Evolutionary conservation across 495 filamentous ascomycete species (phyloP), one percentile per base, ranked within the genome.

Genomic region (Neurospora sp.): DNA sequence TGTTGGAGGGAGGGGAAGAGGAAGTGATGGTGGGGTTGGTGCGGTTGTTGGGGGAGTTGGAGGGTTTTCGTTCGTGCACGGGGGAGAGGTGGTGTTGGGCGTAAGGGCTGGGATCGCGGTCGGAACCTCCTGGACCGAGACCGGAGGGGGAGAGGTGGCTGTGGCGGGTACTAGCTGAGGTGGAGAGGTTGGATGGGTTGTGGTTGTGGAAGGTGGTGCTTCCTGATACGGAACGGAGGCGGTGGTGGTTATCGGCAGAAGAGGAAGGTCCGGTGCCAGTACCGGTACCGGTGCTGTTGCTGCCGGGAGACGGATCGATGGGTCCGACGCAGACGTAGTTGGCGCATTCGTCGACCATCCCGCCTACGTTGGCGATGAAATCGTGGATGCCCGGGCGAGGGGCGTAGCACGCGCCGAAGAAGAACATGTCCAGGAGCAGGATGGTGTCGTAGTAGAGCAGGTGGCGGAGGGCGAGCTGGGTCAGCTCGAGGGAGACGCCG

Each of bases 401-500:
- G 0, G 94, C 94, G 78, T 98, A 99, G 74, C 96, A 94, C 71
- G 92, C 92, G 37, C 89, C 86, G 82, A 98, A 98, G 77, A 93
- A 92, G 84, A 98, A 98, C 78, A 97, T 90, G 80, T 98, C 96
- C 10, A 98, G 88, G 54, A 98, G 86, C 41, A 96, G 85, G 39
- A 95, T 84, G 78, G 93, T 96, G 78, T 92, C 91, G 80, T 98
- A 98, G 86, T 95, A 96, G 38, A 97, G 85, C 5, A 99, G 86
- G 76, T 98, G 94, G 72, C 92, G 87, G 71, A 98, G 89, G 41
- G 93, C 93, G 72, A 93, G 93, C 76, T 92, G 91, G 23, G 93
- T 90, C 31, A 98, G 90, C 44, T 90, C 90, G 76, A 94, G 88
- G 75, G 96, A 93, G 2, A 94, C 92, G 79, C 97, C 93, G 44